Evolutionary conservation across 139 green algal genomes (phyloP), one percentile per base, ranked within the genome.

Genomic region (Mesotaenium endlicherianum): DNA sequence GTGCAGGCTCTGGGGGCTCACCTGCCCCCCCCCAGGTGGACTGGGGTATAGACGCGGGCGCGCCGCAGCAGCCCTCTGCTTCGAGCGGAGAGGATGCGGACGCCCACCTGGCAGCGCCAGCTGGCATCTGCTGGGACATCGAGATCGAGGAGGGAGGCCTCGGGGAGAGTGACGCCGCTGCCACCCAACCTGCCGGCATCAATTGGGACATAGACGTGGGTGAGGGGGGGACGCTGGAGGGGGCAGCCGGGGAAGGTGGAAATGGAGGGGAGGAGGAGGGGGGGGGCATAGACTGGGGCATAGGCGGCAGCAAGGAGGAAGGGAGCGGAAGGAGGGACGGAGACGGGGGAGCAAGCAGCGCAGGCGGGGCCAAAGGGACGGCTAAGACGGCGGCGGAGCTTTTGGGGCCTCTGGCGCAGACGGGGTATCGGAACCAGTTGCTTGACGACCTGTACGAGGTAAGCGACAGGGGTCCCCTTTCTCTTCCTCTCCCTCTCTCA

Each of bases 121-220:
- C 70, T 6, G 11, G 17, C 16, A 79, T 79, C 70, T 64, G 26
- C 70, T 79, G 70, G 70, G 70, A 79, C 70, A 59, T 59, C 49
- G 49, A 59, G 14, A 59, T 59, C n/a, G n/a, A n/a, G n/a, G n/a
- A n/a, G n/a, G n/a, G n/a, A n/a, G n/a, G n/a, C n/a, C n/a, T n/a
- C n/a, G n/a, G n/a, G n/a, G n/a, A n/a, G n/a, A n/a, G n/a, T n/a
- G n/a, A n/a, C n/a, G n/a, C n/a, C n/a, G n/a, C n/a, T n/a, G n/a
- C n/a, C n/a, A n/a, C n/a, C n/a, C n/a, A n/a, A n/a, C n/a, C n/a
- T n/a, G n/a, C n/a, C n/a, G n/a, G n/a, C n/a, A n/a, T n/a, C n/a
- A n/a, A n/a, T 72, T 11, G 6, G 5, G 60, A 72, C 8, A 11
- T 11, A n/a, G 11, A 72, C 36, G 60, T 34, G 8, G 72, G 40